Conservation (phyloP, 192 early-diverging fungal species). For the Coemansia sp. region DNA sequence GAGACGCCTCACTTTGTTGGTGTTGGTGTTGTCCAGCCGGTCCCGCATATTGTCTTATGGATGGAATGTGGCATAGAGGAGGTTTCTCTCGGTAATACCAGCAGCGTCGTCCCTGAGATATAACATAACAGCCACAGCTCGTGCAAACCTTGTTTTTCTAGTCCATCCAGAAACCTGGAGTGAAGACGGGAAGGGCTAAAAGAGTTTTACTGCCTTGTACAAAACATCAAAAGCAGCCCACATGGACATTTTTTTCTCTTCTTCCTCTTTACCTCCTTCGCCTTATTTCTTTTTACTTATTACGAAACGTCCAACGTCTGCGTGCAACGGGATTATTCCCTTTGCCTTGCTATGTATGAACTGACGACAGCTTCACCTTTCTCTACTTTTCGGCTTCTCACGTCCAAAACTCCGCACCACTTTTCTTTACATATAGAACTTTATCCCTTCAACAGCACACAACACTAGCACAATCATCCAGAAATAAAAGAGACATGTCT, state of each 20-base stretch:
- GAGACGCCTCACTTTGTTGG: background rate
- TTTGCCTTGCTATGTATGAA: background rate
- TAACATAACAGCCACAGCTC: background rate
- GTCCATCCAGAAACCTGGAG: background rate
- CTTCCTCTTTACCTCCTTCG: background rate
- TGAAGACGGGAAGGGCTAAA: background rate
- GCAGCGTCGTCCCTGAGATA: background rate
- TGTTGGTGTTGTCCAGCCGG: too few species aligned
- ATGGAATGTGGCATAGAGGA: too few species aligned
- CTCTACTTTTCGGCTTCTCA: background rate
- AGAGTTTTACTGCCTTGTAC: background rate
- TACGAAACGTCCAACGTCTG: background rate
- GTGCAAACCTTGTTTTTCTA: background rate
- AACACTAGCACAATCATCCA: background rate
- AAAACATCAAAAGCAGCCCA: background rate
- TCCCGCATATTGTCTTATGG: too few species aligned
- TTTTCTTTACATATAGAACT: background rate
- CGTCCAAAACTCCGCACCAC: background rate
- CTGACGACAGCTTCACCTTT: background rate
- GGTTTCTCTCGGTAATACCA: too few species aligned
- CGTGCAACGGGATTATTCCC: background rate
- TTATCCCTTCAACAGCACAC: background rate
- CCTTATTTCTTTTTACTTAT: background rate
- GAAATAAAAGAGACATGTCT: constrained; percentile 3
- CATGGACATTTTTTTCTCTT: background rate